Base-by-base conservation (phyloP, 2,329 filamentous ascomycete species). In the Alternaria sp. region DNA sequence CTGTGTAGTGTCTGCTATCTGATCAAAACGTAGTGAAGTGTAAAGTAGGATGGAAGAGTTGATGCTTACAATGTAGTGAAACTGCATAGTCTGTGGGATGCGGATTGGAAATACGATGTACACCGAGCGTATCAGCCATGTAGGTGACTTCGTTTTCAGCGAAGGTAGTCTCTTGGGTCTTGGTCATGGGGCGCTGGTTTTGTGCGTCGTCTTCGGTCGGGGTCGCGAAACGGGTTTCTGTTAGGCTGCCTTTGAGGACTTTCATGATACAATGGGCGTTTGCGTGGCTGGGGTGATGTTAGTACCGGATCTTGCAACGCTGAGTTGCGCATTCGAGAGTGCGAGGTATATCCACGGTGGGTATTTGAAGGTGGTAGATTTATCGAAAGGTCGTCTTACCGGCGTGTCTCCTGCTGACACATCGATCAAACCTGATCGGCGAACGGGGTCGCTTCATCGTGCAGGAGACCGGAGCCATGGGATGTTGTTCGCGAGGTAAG, bases 181-280 rank as follows among this genome's bases (percentile, higher is more conserved):
- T 80, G 63, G 83, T 77, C 80, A 91, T 89, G 4, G 89, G 88
- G 6, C 83, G 79, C 6, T 74, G 67, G 59, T 83, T 76, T 36
- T 80, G 82, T 52, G 85, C 82, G 52, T 84, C 80, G 52, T 83
- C 75, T 47, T 78, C 78, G 59, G 79, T 78, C 2, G 93, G 93
- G 82, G 91, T 93, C 55, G 86, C 86, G 80, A 93, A 97, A 63
- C 92, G 87, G 17, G 92, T 94, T 83, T 97, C 94, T 71, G 89
- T 91, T 63, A 97, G 83, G 65, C 85, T 86, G 49, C 94, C 94
- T 70, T 89, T 89, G 66, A 97, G 86, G 68, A 95, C 89, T 80
- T 90, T 97, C 93, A 97, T 97, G 71, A 97, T 84, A 81, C 94
- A 97, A 79, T 97, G 94, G 43, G 93, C 92, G 65, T 95, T 92